phyloP scores from a whole-genome alignment of 2,329 filamentous ascomycete species.

The Fusarium verticillioides region DNA sequence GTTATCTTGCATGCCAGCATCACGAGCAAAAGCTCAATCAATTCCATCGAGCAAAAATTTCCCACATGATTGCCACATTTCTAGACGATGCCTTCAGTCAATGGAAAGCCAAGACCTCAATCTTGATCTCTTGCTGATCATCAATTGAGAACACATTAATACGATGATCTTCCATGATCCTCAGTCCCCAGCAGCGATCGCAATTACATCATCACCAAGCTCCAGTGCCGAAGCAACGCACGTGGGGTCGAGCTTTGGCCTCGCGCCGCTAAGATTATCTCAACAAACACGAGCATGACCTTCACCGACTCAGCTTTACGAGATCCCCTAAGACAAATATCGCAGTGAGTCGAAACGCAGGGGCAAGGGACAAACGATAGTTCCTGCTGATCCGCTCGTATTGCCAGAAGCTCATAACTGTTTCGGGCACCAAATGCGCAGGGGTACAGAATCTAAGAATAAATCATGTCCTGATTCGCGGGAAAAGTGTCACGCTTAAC shows the following conservation, averaged over 20 bases:
- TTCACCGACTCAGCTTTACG: slow-evolving; percentile 18
- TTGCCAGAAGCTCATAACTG: slow-evolving; percentile 5
- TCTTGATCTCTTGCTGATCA: no score
- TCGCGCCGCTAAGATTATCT: not conserved
- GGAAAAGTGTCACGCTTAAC: rapidly evolving
- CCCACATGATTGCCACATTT: rapidly evolving
- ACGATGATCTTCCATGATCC: not conserved
- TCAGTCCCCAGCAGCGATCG: not conserved
- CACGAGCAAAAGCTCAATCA: not conserved
- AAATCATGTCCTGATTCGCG: not conserved
- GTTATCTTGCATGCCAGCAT: not conserved
- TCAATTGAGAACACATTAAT: not conserved
- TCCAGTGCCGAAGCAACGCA: not conserved
- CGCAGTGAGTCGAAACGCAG: not conserved
- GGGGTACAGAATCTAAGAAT: slow-evolving; percentile 4
- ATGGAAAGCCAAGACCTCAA: rapidly evolving
- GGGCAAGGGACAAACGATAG: not conserved
- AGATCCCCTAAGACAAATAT: not conserved
- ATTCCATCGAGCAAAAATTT: rapidly evolving
- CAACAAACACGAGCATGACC: not conserved
- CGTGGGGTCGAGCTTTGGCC: not conserved
- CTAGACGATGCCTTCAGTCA: rapidly evolving
- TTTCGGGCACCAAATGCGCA: not conserved
- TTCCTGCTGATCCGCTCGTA: slow-evolving; percentile 1
- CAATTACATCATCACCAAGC: not conserved